These are phyloP conservation scores for Brassica rapa DNA, from an alignment of 345 rosid genomes.

Conservation along the genomic window DNA sequence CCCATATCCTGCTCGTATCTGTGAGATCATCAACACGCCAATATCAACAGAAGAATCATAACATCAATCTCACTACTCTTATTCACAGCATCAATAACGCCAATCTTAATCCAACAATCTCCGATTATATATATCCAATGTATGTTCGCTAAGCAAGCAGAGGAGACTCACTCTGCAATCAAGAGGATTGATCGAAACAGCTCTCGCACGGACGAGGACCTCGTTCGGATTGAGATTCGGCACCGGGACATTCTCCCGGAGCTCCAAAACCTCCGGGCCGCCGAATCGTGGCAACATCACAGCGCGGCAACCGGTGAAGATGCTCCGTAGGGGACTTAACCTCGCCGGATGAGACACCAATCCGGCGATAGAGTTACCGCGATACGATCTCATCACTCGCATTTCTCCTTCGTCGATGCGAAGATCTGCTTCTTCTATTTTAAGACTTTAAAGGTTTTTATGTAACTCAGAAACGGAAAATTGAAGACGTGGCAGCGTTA, in stretches of 20 bases:
- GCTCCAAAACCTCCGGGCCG: conserved; percentile 83
- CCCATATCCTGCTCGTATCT: conserved; percentile 97
- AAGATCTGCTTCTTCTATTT: conserved; percentile 21
- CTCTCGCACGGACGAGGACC: conserved; percentile 81
- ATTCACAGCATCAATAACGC: neutral
- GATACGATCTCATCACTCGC: conserved; percentile 37
- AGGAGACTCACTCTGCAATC: conserved; percentile 89
- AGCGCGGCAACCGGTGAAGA: conserved; percentile 76
- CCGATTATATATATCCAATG: no score
- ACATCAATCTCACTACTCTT: neutral
- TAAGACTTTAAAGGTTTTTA: neutral
- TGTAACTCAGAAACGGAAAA: conserved; percentile 18
- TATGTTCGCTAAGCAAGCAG: no score
- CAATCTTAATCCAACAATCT: neutral
- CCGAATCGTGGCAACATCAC: conserved; percentile 88
- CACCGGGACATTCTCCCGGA: conserved; percentile 67
- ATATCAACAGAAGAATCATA: conserved; percentile 3
- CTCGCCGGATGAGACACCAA: conserved; percentile 27
- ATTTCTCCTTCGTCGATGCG: conserved; percentile 37
- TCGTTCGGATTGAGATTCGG: conserved; percentile 77
- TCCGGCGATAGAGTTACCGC: conserved; percentile 1
- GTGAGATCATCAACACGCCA: conserved; percentile 21
- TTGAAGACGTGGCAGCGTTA: conserved; percentile 39
- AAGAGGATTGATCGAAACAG: conserved; percentile 91
- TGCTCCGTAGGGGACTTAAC: conserved; percentile 42